These are phyloP conservation scores for Diversispora epigaea DNA, from an alignment of 192 early-diverging fungal genomes.

Conservation along the genomic window DNA sequence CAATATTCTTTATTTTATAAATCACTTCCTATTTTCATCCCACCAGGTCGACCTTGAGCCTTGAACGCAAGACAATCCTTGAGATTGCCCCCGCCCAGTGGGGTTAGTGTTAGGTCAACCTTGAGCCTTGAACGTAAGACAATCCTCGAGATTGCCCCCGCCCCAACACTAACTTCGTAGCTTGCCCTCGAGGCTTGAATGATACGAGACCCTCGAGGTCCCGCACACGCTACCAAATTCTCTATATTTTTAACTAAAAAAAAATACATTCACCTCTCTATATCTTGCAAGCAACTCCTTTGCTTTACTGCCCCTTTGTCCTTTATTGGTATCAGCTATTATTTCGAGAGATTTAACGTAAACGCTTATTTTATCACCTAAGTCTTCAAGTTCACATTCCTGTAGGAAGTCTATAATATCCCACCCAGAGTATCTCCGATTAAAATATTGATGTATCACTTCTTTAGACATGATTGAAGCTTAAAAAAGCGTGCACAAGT, in stretches of 20 bases:
- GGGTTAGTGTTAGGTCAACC: conserved; percentile 9
- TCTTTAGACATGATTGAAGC: too few species aligned
- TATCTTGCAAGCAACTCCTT: background rate
- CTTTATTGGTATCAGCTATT: conserved; percentile 7
- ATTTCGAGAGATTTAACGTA: conserved; percentile 17
- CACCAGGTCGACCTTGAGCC: conserved; percentile 16
- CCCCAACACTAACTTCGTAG: conserved; percentile 20
- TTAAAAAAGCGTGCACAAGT: too few species aligned
- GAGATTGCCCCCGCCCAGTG: conserved; percentile 1
- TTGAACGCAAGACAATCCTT: conserved; percentile 1
- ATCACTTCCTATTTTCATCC: background rate
- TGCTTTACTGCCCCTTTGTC: conserved; percentile 1
- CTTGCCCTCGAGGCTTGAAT: conserved; percentile 23
- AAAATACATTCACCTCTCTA: conserved; percentile 14
- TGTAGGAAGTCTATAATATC: conserved; percentile 16
- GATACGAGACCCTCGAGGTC: background rate
- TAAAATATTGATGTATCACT: too few species aligned
- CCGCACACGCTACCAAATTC: conserved; percentile 5
- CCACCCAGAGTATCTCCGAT: conserved; percentile 10
- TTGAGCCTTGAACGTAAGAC: conserved; percentile 25
- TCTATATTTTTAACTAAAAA: background rate
- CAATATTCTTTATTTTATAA: conserved; percentile 8
- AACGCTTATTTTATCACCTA: background rate
- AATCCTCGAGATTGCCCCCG: conserved; percentile 6
- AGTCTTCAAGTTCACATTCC: background rate